These are phyloP conservation scores for Trichosporon asahii DNA, from an alignment of 1,284 basidiomycete genomes.

Conservation along the genomic window DNA sequence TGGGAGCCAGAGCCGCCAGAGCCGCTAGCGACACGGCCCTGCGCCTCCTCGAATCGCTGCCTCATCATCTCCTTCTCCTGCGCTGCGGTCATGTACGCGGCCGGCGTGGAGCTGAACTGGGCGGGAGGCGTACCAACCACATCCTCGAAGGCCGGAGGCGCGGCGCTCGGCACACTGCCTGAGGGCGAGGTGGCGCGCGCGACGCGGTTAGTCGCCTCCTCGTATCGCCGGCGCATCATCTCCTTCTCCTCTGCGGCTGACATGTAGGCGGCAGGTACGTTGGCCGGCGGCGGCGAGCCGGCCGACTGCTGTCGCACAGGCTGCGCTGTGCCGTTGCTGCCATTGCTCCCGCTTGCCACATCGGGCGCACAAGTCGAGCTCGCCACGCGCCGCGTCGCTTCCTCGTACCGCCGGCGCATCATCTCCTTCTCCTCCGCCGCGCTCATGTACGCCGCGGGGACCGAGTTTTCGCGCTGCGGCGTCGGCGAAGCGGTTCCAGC, in stretches of 20 bases:
- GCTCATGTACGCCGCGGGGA: conserved; percentile 13
- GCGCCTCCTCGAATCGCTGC: conserved; percentile 25
- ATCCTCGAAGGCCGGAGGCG: neutral
- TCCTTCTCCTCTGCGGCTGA: conserved; percentile 39
- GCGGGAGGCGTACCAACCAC: neutral
- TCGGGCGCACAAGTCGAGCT: neutral
- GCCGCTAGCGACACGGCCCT: neutral
- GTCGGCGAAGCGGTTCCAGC: neutral
- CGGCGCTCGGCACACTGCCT: neutral
- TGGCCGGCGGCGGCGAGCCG: neutral
- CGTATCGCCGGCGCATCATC: conserved; percentile 34
- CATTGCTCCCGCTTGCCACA: neutral
- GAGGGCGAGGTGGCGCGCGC: neutral
- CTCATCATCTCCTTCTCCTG: conserved; percentile 31
- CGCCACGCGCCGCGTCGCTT: conserved; percentile 55
- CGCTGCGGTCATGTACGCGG: conserved; percentile 22
- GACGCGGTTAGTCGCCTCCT: conserved; percentile 28
- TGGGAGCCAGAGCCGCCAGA: neutral
- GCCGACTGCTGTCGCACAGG: neutral
- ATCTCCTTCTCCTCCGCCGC: conserved; percentile 27
- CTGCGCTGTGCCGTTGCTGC: neutral
- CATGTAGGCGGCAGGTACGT: conserved; percentile 13
- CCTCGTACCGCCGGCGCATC: conserved; percentile 27
- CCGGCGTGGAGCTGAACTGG: neutral
- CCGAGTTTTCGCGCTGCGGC: neutral